Evolutionary conservation across 2,329 filamentous ascomycete genomes (phyloP).

Genomic region (Chaetomium sp.): DNA sequence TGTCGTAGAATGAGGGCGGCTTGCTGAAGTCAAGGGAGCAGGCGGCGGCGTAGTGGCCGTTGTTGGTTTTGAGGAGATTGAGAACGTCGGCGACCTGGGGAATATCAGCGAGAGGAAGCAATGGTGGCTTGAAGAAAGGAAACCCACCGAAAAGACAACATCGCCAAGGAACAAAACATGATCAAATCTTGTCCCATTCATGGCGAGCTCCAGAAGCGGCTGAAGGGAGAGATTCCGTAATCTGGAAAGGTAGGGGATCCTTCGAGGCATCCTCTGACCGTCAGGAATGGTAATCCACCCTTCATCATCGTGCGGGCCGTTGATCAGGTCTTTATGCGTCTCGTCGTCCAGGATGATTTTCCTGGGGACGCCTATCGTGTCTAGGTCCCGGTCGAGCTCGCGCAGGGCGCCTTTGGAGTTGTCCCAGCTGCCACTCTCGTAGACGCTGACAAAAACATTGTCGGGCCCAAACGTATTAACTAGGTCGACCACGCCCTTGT

Average conservation of each 20-base stretch:
- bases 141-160: slow-evolving; percentile 57
- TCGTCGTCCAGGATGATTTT: slow-evolving; percentile 60
- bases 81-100: slow-evolving; percentile 49
- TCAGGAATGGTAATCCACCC: slow-evolving; percentile 64
- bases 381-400: slow-evolving; percentile 58
- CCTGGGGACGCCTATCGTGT: slow-evolving; percentile 52
- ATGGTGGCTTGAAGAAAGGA: background rate
- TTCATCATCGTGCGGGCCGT: slow-evolving; percentile 39
- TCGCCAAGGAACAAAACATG: slow-evolving; percentile 63
- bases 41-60: slow-evolving; percentile 59
- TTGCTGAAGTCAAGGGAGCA: slow-evolving; percentile 62
- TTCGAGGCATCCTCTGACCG: slow-evolving; percentile 57
- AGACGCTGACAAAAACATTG: slow-evolving; percentile 66
- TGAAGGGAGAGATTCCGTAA: slow-evolving; percentile 65
- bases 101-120: slow-evolving; percentile 27
- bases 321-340: slow-evolving; percentile 54
- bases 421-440: slow-evolving; percentile 70
- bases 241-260: slow-evolving; percentile 68
- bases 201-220: slow-evolving; percentile 55
- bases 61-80: slow-evolving; percentile 55
- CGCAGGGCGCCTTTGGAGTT: slow-evolving; percentile 63
- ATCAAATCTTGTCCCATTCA: slow-evolving; percentile 55
- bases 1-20: slow-evolving; percentile 60
- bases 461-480: slow-evolving; percentile 58
- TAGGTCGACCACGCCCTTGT: slow-evolving; percentile 57